Evolutionary conservation across 2,329 filamentous ascomycete species (phyloP), one percentile per base, ranked within the genome.

Genomic region (Neurospora crassa): DNA sequence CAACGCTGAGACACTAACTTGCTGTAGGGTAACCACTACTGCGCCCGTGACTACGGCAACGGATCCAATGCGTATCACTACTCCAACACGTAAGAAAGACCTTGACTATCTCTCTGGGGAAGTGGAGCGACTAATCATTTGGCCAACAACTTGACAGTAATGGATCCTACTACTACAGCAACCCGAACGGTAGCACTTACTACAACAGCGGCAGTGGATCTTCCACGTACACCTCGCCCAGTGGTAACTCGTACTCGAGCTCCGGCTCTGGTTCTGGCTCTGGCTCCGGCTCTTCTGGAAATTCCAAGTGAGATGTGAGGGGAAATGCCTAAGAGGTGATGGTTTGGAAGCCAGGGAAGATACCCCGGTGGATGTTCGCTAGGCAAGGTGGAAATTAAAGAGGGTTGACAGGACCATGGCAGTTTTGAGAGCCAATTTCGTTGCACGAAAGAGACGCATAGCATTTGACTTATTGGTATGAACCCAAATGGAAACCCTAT

Each of bases 121-220:
- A 53, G 0, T 0, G 20, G 2, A 20, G 14, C 1, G 40, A 37
- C n/a, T 40, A 34, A 67, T 40, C 4, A 43, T n/a, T 40, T 68
- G 63, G 34, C 63, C 41, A 71, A 41, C 18, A 18, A 41, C 42
- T 43, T 43, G 42, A 37, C 37, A 77, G 76, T 1, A 77, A 92
- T 75, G 89, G 90, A 45, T 91, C 89, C 1, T 92, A 92, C 84
- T 92, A 92, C 82, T 92, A 92, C 81, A 87, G 85, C 78, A 92
- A 92, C 81, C 81, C 89, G 67, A 86, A 91, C 74, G 89, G 89
- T 16, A 91, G 87, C 77, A 90, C 87, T 47, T 92, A 92, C 82
- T 82, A 91, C 84, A 90, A 91, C 80, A 79, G 84, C 74, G 89
- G 89, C 67, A 78, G 78, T 12, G 90, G 90, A 6, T 77, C 80